Evolutionary conservation across 2,329 filamentous ascomycete genomes (phyloP).

Genomic region (Chrysosporium keratinophilum): DNA sequence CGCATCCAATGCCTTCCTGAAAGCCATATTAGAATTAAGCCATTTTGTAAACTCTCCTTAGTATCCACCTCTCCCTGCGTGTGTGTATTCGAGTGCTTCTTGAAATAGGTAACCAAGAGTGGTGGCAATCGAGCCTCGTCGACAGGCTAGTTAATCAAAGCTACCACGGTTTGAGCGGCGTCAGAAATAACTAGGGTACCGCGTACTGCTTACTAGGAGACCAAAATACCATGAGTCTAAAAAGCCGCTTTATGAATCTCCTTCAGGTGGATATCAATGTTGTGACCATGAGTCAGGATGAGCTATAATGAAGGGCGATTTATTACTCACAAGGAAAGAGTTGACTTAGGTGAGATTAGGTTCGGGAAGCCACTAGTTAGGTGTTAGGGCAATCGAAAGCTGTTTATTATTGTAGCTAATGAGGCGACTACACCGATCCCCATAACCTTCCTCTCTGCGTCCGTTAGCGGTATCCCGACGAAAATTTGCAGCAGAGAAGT

Average conservation of each 20-base stretch:
- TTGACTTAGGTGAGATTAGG: background rate
- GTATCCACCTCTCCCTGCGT: too few species aligned
- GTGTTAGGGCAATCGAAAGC: background rate
- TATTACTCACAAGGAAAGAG: constrained; percentile 1
- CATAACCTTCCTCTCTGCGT: constrained; percentile 1
- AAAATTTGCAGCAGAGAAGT: background rate
- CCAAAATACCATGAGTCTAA: background rate
- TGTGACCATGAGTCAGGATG: background rate
- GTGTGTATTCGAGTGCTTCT: too few species aligned
- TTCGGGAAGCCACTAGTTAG: background rate
- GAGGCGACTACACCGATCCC: background rate
- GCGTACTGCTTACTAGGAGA: too few species aligned
- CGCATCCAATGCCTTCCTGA: too few species aligned
- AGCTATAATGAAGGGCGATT: background rate
- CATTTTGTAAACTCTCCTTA: too few species aligned
- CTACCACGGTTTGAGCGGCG: too few species aligned
- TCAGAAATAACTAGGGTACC: too few species aligned
- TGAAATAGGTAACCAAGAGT: too few species aligned
- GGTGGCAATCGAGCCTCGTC: too few species aligned
- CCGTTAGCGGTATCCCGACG: background rate
- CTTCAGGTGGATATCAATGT: constrained; percentile 2
- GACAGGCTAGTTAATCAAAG: too few species aligned
- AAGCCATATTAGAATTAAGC: too few species aligned
- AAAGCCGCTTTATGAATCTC: background rate
- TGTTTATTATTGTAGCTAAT: background rate